Evolutionary conservation across 148 eudicot genomes (phyloP), one percentile per base, ranked within the genome.

Genomic region (Heliamphora exappendiculata): DNA sequence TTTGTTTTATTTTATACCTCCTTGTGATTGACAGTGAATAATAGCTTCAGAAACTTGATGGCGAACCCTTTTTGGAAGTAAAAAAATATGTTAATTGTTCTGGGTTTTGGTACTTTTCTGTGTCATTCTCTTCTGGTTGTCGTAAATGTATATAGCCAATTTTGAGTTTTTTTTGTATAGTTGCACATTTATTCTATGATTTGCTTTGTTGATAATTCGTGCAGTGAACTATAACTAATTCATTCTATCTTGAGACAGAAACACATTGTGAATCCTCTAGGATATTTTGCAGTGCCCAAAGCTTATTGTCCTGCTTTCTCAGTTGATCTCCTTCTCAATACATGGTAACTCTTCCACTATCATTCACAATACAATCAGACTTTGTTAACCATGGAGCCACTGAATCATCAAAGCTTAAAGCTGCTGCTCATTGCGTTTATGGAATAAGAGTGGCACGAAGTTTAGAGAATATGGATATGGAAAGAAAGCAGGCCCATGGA

Each of bases 301-400:
- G 63, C 70, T 75, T 55, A 12, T 65, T 50, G 63, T 58, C 76
- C 71, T 71, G 45, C 36, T 8, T 58, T 62, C 71, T 51, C 37
- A 62, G 47, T 64, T 70, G 54, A 16, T 55, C 50, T 51, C 76
- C 73, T 17, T 45, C 77, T 47, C 50, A 9, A 47, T 42, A 33
- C 67, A 88, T 92, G 97, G 88, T 89, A 42, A 83, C 73, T 49
- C 75, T 83, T 75, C 74, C 80, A 33, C 63, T 85, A 37, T 80
- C 89, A 42, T 82, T 75, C 68, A 74, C 81, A 41, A 33, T 80
- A 70, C 81, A 81, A 69, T 69, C 83, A 29, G 64, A 51, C 75
- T 84, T 74, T 67, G 45, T 83, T 24, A 67, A 60, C 79, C 37
- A 50, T 68, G 58, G 76, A 62, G 53, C 57, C 49, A 70, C 73